Evolutionary conservation across 306 rosid genomes (phyloP), one percentile per base, ranked within the genome.

Genomic region (Sphenostylis stenocarpa): DNA sequence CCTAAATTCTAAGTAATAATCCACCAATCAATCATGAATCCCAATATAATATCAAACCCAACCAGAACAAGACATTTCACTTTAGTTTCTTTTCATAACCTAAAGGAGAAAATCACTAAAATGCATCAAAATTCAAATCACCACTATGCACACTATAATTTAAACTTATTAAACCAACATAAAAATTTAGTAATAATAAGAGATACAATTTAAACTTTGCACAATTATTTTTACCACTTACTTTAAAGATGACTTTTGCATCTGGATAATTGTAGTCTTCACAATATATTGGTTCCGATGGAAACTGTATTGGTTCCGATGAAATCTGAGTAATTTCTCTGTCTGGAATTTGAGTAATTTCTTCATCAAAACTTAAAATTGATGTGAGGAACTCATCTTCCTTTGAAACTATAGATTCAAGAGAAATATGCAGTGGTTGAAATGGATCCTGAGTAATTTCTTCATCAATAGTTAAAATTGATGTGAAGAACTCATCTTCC

Each of bases 221-320:
- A 45, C 21, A 43, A 13, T 63, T 17, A 38, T 67, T 20, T 65
- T 80, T 89, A 93, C 92, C 90, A 2, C 55, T 70, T 15, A 2
- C 55, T 70, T 15, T 44, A 36, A 38, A 67, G 51, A 21, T 38
- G 8, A 66, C 76, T 56, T 92, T 90, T 8, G 65, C 55, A 58
- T 75, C 86, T 4, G 77, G n/a, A n/a, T n/a, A n/a, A n/a, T n/a
- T n/a, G n/a, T n/a, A n/a, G n/a, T n/a, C n/a, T n/a, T n/a, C n/a
- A n/a, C n/a, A n/a, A n/a, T n/a, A n/a, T n/a, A n/a, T n/a, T n/a
- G n/a, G n/a, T n/a, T n/a, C 36, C 0, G 1, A 36, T 1, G 11
- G 3, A 36, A 9, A 1, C 3, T 36, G 28, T 26, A 26, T 26
- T 1, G 28, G 1, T 36, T 36, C 41, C 1, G 1, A 36, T 1